phyloP scores from a whole-genome alignment of 2,329 filamentous ascomycete species.

The Fusarium goolgardi region DNA sequence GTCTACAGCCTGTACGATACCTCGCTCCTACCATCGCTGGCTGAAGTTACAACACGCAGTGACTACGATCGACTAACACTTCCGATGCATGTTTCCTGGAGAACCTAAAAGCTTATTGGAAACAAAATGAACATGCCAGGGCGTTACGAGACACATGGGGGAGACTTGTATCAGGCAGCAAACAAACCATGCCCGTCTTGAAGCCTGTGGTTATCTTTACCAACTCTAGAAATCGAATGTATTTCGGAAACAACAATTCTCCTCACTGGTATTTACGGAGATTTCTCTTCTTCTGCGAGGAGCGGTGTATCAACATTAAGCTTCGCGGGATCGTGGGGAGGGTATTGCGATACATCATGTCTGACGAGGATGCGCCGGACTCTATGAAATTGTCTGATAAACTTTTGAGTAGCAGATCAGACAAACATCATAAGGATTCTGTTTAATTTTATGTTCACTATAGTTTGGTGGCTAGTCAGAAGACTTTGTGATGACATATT shows the following conservation, averaged over 20 bases:
- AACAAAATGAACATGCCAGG: not conserved
- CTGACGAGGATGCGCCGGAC: too few relatives aligned
- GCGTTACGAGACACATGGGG: not conserved
- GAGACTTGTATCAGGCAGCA: not conserved
- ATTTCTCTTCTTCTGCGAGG: too few relatives aligned
- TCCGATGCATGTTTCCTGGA: not conserved
- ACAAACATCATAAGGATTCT: not conserved
- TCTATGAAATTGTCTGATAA: too few relatives aligned
- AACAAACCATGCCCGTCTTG: not conserved
- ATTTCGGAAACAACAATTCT: too few relatives aligned
- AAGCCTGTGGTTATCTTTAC: not conserved
- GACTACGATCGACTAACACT: not conserved
- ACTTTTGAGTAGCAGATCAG: too few relatives aligned
- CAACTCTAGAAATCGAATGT: not conserved
- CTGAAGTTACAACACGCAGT: not conserved
- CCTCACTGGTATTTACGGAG: too few relatives aligned
- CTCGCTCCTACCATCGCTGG: not conserved
- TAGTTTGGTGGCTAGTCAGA: fast-evolving
- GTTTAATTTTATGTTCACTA: not conserved
- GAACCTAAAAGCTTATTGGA: not conserved
- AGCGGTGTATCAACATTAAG: too few relatives aligned
- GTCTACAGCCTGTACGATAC: not conserved
- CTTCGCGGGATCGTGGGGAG: too few relatives aligned
- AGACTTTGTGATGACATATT: not conserved
- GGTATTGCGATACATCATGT: too few relatives aligned